Conservation (phyloP, 1,139 yeast species). For the Sugiyamaella novakii region DNA sequence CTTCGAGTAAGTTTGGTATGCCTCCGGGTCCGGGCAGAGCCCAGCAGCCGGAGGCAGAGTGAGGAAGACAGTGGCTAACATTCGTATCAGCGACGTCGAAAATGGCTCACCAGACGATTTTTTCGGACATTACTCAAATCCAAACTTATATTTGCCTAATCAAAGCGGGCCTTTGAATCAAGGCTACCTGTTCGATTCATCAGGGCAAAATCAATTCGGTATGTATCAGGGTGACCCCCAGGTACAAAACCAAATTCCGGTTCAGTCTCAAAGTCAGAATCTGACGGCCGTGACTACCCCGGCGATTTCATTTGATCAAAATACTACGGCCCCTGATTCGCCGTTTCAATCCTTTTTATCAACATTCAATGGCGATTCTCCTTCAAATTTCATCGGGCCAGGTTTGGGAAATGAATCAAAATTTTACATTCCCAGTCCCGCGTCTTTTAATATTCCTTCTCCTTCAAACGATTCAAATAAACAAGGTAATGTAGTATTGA, state of each 20-base stretch:
- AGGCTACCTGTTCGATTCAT: constrained; percentile 11
- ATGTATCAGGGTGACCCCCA: constrained; percentile 3
- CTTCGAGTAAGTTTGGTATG: constrained; percentile 27
- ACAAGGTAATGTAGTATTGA: neutral
- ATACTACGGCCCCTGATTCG: constrained; percentile 6
- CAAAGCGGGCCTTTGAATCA: constrained; percentile 12
- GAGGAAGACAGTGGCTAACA: constrained; percentile 6
- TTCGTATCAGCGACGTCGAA: constrained; percentile 25
- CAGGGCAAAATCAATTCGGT: constrained; percentile 3
- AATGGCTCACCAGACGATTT: constrained; percentile 33
- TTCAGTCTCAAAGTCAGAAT: neutral
- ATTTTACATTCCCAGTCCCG: constrained; percentile 17
- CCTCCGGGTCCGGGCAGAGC: constrained; percentile 9
- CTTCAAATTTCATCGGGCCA: constrained; percentile 10
- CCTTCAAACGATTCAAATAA: constrained; percentile 4
- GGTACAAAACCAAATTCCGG: neutral
- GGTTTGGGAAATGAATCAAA: constrained; percentile 14
- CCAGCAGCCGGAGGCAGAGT: constrained; percentile 3
- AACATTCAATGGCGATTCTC: constrained; percentile 14
- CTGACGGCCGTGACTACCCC: neutral
- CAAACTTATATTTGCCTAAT: constrained; percentile 2
- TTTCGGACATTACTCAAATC: constrained; percentile 33
- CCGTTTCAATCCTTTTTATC: constrained; percentile 23
- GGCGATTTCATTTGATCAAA: neutral
- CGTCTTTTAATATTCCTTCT: constrained; percentile 13